Conservation (phyloP, 1,284 basidiomycete genomes). For the Cystobasidium pallidum region DNA sequence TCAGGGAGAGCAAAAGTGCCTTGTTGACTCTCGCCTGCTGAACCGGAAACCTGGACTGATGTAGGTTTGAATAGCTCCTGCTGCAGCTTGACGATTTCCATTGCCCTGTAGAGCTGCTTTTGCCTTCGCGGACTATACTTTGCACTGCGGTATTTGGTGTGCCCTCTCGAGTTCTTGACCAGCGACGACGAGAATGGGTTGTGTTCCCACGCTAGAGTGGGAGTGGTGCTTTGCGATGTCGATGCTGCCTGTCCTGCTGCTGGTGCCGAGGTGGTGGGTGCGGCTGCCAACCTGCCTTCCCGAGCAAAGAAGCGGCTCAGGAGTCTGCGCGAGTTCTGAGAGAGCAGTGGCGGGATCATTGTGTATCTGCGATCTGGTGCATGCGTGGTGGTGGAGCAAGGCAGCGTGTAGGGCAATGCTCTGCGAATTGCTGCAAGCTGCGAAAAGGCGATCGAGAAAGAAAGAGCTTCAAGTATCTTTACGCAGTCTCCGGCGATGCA, state of each 20-base stretch:
- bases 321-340: slow-evolving; percentile 7
- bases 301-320: slow-evolving; percentile 19
- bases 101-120: not conserved
- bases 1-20: not conserved
- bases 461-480: too few species aligned
- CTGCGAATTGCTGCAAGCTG: too few species aligned
- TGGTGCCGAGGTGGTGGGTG: not conserved
- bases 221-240: not conserved
- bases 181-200: not conserved
- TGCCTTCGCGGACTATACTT: not conserved
- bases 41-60: not conserved
- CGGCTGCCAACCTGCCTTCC: not conserved
- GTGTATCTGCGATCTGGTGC: not conserved
- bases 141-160: not conserved
- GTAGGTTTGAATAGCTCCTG: slow-evolving; percentile 11
- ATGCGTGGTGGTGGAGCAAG: not conserved
- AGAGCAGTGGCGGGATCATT: slow-evolving; percentile 13
- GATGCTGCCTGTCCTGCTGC: not conserved
- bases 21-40: not conserved
- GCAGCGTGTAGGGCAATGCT: not conserved
- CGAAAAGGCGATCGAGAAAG: not conserved
- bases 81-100: slow-evolving; percentile 10
- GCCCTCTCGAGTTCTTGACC: not conserved
- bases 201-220: not conserved
- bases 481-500: too few species aligned